phyloP scores from a whole-genome alignment of 306 rosid species.

The Acmispon strigosus region DNA sequence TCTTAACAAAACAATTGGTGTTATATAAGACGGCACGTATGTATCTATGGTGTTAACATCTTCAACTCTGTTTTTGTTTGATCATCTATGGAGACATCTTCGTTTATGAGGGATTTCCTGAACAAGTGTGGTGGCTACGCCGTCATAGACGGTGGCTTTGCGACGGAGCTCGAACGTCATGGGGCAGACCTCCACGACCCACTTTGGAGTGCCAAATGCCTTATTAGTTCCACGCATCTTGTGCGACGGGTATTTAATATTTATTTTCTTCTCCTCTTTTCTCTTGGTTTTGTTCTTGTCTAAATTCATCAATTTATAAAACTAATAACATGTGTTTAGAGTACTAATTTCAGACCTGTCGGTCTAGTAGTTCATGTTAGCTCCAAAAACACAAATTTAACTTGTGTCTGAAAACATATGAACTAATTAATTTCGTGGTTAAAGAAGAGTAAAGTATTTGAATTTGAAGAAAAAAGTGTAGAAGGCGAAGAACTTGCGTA shows the following conservation, averaged over 20 bases:
- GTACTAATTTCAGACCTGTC: too few relatives aligned
- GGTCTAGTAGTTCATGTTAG: too few relatives aligned
- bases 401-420: too few relatives aligned
- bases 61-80: too few relatives aligned
- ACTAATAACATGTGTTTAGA: too few relatives aligned
- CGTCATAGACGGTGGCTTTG: conserved; percentile 81
- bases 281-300: neutral
- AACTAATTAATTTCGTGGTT: too few relatives aligned
- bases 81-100: neutral
- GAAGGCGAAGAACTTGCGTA: too few relatives aligned
- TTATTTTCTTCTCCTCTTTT: too few relatives aligned
- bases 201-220: conserved; percentile 97
- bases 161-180: conserved; percentile 85
- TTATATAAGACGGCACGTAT: neutral
- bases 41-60: too few relatives aligned
- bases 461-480: too few relatives aligned
- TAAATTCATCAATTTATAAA: neutral
- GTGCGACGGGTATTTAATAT: conserved; percentile 65
- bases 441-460: too few relatives aligned
- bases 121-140: conserved; percentile 63
- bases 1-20: neutral
- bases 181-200: conserved; percentile 89
- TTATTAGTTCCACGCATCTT: conserved; percentile 64
- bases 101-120: conserved; percentile 44
- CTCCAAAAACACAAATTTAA: too few relatives aligned